A percentile compares a stretch with the other conserved stretches of the same genome.
phyloP scores from a whole-genome alignment of 441 rosid species.

The Aquilaria agallochum region DNA sequence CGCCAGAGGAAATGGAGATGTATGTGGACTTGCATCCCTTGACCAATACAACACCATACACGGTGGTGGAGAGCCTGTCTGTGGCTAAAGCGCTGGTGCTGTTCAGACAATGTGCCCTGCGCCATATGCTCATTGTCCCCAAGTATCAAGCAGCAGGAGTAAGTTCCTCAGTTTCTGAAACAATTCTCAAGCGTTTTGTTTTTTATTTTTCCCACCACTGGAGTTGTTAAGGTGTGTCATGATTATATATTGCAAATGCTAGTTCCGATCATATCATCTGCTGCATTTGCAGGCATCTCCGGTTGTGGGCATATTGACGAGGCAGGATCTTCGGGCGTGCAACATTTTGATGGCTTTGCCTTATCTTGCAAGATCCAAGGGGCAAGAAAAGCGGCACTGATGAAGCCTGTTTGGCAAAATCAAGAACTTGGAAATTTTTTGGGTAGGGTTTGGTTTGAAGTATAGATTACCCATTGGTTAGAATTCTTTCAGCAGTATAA shows the following conservation, averaged over 20 bases:
- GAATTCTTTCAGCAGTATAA: too few relatives aligned
- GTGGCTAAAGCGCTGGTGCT: slow-evolving; percentile 88
- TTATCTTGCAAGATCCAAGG: slow-evolving; percentile 47
- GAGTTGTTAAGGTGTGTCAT: too few relatives aligned
- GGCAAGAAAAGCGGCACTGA: slow-evolving; percentile 31
- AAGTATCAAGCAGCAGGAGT: slow-evolving; percentile 85
- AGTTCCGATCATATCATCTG: background rate
- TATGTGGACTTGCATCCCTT: slow-evolving; percentile 84
- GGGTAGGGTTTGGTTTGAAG: too few relatives aligned
- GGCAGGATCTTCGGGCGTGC: slow-evolving; percentile 74
- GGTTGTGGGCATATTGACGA: slow-evolving; percentile 73
- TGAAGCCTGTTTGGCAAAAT: slow-evolving; percentile 6
- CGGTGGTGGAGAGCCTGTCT: slow-evolving; percentile 81
- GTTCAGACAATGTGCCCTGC: slow-evolving; percentile 73
- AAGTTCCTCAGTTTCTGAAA: slow-evolving; percentile 21
- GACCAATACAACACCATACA: slow-evolving; percentile 79
- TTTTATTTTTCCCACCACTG: background rate
- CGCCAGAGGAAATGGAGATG: slow-evolving; percentile 72
- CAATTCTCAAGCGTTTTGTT: background rate
- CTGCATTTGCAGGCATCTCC: slow-evolving; percentile 48
- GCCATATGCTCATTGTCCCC: slow-evolving; percentile 76
- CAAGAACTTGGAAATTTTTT: too few relatives aligned
- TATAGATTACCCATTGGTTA: too few relatives aligned
- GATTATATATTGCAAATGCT: too few relatives aligned
- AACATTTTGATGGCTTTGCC: slow-evolving; percentile 82